Evolutionary conservation across 2,329 filamentous ascomycete genomes (phyloP), one percentile per base, ranked within the genome.

Genomic region (Aspergillus pseudoglaucus): DNA sequence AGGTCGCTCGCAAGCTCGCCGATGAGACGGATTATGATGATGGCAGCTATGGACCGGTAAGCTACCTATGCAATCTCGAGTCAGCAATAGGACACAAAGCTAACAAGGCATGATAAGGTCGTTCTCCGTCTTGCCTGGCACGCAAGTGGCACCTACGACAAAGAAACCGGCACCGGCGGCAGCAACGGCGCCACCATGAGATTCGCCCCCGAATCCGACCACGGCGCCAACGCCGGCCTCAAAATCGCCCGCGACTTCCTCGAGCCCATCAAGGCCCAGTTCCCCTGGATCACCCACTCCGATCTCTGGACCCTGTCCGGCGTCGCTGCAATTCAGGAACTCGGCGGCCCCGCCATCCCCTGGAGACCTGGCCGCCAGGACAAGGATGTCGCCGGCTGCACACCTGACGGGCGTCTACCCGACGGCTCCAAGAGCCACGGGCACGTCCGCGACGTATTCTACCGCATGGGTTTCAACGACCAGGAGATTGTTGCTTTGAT

Each of bases 131-230:
- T 44, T 7, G 42, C 42, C 18, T 44, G 93, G 91, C 93, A 97
- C 75, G 84, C 85, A 56, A 90, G 85, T 59, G 91, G 91, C 59
- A 98, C 91, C 60, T 97, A 85, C 64, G 91, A 97, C 68, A 87
- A 85, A 75, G 81, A 81, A 65, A 95, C 90, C 22, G 80, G 81
- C 56, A 97, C 91, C 41, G 93, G 91, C 62, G 91, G 91, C 58
- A 91, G 87, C 78, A 95, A 97, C 70, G 91, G 93, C 57, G 91
- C 91, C 49, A 96, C 90, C 57, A 97, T 97, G 93, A 84, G 93
- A 65, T 97, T 96, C 69, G 78, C 84, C 20, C 90, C 91, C 42
- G 93, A 97, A 75, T 78, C 82, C 51, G 84, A 85, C 69, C 91
- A 98, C 72, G 90, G 90, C 59, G 93, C 91, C 71, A 98, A 98